phyloP scores from a whole-genome alignment of 768 basidiomycete species.

The Gloeostereum incarnatum region DNA sequence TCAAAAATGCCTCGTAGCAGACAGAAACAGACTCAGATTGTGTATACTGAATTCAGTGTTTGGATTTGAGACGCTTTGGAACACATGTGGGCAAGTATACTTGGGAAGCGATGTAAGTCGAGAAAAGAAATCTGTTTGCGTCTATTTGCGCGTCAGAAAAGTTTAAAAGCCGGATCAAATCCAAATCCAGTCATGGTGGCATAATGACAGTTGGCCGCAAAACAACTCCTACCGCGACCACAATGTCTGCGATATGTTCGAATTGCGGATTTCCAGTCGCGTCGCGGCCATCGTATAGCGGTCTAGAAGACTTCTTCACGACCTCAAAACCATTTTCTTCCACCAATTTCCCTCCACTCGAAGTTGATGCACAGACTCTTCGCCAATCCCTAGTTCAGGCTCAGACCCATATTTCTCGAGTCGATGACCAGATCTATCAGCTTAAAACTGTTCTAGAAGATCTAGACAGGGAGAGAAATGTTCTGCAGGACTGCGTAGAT shows the following conservation, averaged over 20 bases:
- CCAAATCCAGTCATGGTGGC: too few relatives aligned
- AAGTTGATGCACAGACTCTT: not conserved
- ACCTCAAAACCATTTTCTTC: not conserved
- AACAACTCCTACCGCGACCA: too few relatives aligned
- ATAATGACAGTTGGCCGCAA: too few relatives aligned
- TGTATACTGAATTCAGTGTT: too few relatives aligned
- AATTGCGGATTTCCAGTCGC: not conserved
- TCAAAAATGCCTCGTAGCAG: too few relatives aligned
- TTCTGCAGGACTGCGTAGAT: conserved; percentile 1
- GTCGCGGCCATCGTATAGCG: not conserved
- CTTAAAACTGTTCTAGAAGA: not conserved
- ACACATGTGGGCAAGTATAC: too few relatives aligned
- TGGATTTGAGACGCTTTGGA: too few relatives aligned
- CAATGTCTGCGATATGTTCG: not conserved
- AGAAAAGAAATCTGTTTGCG: too few relatives aligned
- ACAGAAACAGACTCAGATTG: too few relatives aligned
- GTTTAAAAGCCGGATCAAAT: too few relatives aligned
- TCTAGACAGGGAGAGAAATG: not conserved
- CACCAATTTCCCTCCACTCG: not conserved
- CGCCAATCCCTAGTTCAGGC: not conserved
- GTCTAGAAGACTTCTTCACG: not conserved
- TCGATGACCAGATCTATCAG: not conserved
- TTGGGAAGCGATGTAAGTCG: too few relatives aligned
- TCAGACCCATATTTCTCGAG: not conserved
- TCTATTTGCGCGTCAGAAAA: too few relatives aligned